Evolutionary conservation across 2,329 filamentous ascomycete species (phyloP).

Genomic region (Raffaelea albimanens): DNA sequence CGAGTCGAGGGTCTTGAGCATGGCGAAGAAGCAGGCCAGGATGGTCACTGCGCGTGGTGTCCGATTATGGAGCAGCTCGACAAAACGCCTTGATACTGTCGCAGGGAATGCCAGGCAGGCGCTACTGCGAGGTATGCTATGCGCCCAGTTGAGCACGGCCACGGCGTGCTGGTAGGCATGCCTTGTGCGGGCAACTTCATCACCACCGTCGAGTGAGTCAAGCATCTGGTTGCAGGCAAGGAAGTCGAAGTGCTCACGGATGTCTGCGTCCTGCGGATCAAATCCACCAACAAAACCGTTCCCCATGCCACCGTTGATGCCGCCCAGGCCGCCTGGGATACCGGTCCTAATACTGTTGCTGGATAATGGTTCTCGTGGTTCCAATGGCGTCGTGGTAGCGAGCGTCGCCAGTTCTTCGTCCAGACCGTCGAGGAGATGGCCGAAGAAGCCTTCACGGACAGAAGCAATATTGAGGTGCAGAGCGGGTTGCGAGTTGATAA

Average conservation of each 20-base stretch:
- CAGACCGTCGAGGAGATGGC: slow-evolving; percentile 46
- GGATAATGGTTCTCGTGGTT: too few species aligned
- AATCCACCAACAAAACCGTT: neutral
- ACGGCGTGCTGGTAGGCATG: slow-evolving; percentile 55
- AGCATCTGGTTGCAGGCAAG: neutral
- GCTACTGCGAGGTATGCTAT: slow-evolving; percentile 48
- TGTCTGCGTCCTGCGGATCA: neutral
- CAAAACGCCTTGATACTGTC: slow-evolving; percentile 51
- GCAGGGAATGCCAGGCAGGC: slow-evolving; percentile 55
- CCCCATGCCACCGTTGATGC: neutral
- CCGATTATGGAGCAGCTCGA: slow-evolving; percentile 48
- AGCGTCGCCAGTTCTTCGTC: slow-evolving; percentile 40
- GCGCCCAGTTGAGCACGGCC: slow-evolving; percentile 58
- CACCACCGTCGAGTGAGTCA: slow-evolving; percentile 8
- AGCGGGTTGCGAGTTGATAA: slow-evolving; percentile 55
- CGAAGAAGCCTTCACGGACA: slow-evolving; percentile 47
- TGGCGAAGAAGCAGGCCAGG: slow-evolving; percentile 56
- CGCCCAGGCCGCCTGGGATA: neutral
- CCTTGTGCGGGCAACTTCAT: slow-evolving; percentile 25
- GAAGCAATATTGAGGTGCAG: slow-evolving; percentile 50
- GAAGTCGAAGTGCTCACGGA: neutral
- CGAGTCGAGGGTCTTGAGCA: slow-evolving; percentile 51
- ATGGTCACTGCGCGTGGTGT: slow-evolving; percentile 54
- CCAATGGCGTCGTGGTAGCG: too few species aligned
- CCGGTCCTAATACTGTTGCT: neutral